These are phyloP conservation scores for Termitomyces sp. DNA, from an alignment of 768 basidiomycete species.

Conservation along the genomic window DNA sequence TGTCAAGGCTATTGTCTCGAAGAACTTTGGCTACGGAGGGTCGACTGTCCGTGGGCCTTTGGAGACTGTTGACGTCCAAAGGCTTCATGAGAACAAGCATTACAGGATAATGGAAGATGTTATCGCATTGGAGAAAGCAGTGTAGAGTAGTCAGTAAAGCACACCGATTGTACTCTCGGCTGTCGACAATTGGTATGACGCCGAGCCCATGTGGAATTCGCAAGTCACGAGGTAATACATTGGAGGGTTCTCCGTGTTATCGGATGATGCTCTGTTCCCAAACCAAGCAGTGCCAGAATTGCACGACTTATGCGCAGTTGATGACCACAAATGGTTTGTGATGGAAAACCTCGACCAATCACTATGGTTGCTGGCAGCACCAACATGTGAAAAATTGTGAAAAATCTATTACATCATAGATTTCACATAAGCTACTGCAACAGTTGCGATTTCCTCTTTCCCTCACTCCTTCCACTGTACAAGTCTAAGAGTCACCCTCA, in stretches of 20 bases:
- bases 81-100: slow-evolving; percentile 32
- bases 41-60: slow-evolving; percentile 45
- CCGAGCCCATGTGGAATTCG: background rate
- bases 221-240: background rate
- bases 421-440: too few species aligned
- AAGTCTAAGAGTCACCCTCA: too few species aligned
- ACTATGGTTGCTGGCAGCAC: too few species aligned
- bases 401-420: too few species aligned
- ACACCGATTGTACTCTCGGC: background rate
- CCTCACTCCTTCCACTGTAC: too few species aligned
- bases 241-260: background rate
- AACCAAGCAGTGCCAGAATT: too few species aligned
- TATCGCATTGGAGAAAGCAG: slow-evolving; percentile 39
- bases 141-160: slow-evolving; percentile 12
- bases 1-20: slow-evolving; percentile 57
- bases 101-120: slow-evolving; percentile 38
- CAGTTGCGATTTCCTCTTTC: too few species aligned
- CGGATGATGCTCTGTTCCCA: too few species aligned
- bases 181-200: background rate
- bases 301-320: too few species aligned
- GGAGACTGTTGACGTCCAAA: slow-evolving; percentile 31
- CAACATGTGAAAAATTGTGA: too few species aligned
- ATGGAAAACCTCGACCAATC: too few species aligned
- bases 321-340: too few species aligned
- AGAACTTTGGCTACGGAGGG: slow-evolving; percentile 61